Evolutionary conservation across 2,329 filamentous ascomycete species (phyloP).

Genomic region (Botrytis squamosa): DNA sequence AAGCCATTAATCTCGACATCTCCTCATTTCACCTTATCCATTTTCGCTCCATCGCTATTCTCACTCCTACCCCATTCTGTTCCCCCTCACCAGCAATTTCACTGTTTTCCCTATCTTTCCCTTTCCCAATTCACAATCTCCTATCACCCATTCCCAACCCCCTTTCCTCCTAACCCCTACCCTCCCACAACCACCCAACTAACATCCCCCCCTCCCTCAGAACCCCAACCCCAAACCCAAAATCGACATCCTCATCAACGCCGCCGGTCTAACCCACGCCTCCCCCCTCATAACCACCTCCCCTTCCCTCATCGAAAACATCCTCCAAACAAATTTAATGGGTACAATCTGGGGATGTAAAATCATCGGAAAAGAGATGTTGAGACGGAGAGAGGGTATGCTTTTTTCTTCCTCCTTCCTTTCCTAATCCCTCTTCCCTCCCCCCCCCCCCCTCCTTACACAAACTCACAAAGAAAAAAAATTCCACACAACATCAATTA

Average conservation of each 20-base stretch:
- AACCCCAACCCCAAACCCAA: constrained; percentile 15
- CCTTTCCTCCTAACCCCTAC: too few species aligned
- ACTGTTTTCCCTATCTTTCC: not conserved
- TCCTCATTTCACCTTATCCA: too few species aligned
- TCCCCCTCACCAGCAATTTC: not conserved
- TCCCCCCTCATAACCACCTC: constrained; percentile 59
- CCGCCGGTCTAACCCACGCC: constrained; percentile 70
- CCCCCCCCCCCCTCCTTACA: not conserved
- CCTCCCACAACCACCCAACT: not conserved
- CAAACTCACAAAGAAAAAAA: not conserved
- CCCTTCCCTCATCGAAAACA: constrained; percentile 50
- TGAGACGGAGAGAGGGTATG: constrained; percentile 40
- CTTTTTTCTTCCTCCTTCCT: not conserved
- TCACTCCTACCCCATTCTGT: not conserved
- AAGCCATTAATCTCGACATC: too few species aligned
- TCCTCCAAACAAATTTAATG: constrained; percentile 70
- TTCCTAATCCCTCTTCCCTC: not conserved
- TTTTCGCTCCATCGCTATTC: not conserved
- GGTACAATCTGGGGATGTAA: constrained; percentile 64
- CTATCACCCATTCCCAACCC: too few species aligned
- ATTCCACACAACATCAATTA: not conserved
- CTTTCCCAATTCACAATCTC: too few species aligned
- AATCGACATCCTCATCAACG: constrained; percentile 70
- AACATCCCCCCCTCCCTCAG: not conserved
- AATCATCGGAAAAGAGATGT: constrained; percentile 49